Base-by-base conservation (phyloP, 371 early-diverging fungal genomes). In the Polyrhizophydium stewartii region DNA sequence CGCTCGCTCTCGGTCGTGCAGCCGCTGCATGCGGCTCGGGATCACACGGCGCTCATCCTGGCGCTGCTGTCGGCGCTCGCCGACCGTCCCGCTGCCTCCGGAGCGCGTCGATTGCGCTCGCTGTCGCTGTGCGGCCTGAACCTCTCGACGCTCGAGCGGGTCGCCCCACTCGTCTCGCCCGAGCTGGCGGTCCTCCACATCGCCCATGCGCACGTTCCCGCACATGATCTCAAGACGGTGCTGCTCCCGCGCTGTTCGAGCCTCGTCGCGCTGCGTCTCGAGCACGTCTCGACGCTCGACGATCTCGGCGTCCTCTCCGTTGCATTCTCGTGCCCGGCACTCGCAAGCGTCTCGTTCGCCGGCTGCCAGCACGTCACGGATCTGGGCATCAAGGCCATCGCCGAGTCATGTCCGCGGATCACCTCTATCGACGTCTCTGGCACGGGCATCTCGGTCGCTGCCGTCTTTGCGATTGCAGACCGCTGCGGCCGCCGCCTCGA, bases 381-480 rank as follows among this genome's bases (percentile, higher is more conserved):
- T 53, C 53, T 53, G 30, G 35, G 53, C 35, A 24, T 53, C 53
- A 53, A 53, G 32, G 19, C 53, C 35, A 35, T 35, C 25, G 35
- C 24, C 5, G 53, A 53, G 24, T 35, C 35, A 7, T 53, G 53
- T 13, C 53, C 53, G 16, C 35, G 3, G n/a, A 5, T 53, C 32
- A 53, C 32, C 35, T 25, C 5, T 13, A 5, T 53, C 32, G 35
- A 53, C 32, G 25, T 53, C 10, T 10, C 10, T 16, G 53, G 53
- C 5, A 30, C 53, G 10, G 25, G n/a, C 35, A 53, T 53, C 53
- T 12, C 53, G n/a, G 30, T 53, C 32, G 35, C 53, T 27, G 30
- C 53, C 32, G 35, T 53, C 10, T 32, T 30, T 25, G 53, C 53
- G 13, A 53, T 32, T n/a, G 6, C 35, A 12, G 53, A 45, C 19